Base-by-base conservation (phyloP, 192 early-diverging fungal species). In the Coemansia asiatica region DNA sequence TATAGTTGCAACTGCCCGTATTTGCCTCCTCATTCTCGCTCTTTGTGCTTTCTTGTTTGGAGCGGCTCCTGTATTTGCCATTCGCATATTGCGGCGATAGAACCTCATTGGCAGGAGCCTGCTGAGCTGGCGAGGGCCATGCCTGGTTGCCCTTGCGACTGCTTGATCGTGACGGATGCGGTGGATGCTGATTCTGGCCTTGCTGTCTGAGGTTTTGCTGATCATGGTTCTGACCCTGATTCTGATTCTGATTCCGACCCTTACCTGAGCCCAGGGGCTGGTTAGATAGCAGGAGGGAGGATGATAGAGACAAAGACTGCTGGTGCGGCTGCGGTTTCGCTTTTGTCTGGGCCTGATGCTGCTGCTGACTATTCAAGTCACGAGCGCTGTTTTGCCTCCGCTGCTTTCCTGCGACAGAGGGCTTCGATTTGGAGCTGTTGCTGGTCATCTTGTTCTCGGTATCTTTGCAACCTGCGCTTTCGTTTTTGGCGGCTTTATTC, bases 11-110 rank as follows among this genome's bases (percentile, higher is more conserved):
- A 19, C 56, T 23, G 10, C n/a, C n/a, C n/a, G 48, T 18, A 28
- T 55, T 59, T 27, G 29, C 46, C 16, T 57, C 60, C 21, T 59
- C 68, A 27, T 63, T 48, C 27, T 58, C 40, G 35, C 58, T 54
- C 49, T 48, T 28, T 6, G 18, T 23, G 50, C 29, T 48, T 62
- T 36, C 51, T 21, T 55, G 57, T 25, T 61, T 68, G 25, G 66
- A 61, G 48, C 61, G 33, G 50, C 51, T 51, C 18, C 26, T 38
- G 13, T 44, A 23, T 28, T 33, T 18, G 6, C 57, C 36, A 31
- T 18, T 19, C 10, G 18, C 23, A 16, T 22, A 48, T 2, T 33
- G 44, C 8, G 64, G 49, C 38, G 47, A 26, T 0, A 1, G 4
- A 10, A 27, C 23, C 9, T 46, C 58, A 18, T 23, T 44, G 19